Evolutionary conservation across 345 rosid species (phyloP).

Genomic region (Rhodamnia argentea): DNA sequence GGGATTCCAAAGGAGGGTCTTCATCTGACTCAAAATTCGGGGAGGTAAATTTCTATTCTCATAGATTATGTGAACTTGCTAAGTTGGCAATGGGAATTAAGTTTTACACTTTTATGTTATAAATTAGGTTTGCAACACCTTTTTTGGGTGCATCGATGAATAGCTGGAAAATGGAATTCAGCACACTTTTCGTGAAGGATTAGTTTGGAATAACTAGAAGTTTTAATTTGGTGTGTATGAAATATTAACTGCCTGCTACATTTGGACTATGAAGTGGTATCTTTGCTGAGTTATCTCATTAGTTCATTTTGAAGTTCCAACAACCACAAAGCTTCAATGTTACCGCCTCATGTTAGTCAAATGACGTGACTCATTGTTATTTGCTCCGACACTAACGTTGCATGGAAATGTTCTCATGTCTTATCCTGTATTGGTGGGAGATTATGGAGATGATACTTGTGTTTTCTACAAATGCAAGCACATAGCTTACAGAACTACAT

Average conservation of each 20-base stretch:
- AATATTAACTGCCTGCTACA: not conserved
- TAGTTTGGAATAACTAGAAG: not conserved
- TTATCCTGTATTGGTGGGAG: not conserved
- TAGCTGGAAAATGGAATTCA: not conserved
- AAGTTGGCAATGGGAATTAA: not conserved
- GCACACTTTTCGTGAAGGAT: not conserved
- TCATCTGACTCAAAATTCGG: slow-evolving; percentile 84
- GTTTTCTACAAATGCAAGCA: not conserved
- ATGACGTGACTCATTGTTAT: not conserved
- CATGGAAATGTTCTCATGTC: not conserved
- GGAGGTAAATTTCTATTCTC: slow-evolving; percentile 44
- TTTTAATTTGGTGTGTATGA: not conserved
- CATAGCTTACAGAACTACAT: not conserved
- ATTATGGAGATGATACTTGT: not conserved
- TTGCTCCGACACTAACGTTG: not conserved
- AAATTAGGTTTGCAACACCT: not conserved
- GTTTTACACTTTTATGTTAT: not conserved
- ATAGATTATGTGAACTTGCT: not conserved
- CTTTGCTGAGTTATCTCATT: not conserved
- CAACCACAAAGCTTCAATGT: not conserved
- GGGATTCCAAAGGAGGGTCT: slow-evolving; percentile 66
- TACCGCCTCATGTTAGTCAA: not conserved
- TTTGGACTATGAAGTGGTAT: not conserved
- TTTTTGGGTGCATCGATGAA: not conserved
- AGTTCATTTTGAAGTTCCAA: not conserved